Evolutionary conservation across 371 early-diverging fungal genomes (phyloP), one percentile per base, ranked within the genome.

Genomic region (Apophysomyces elegans): DNA sequence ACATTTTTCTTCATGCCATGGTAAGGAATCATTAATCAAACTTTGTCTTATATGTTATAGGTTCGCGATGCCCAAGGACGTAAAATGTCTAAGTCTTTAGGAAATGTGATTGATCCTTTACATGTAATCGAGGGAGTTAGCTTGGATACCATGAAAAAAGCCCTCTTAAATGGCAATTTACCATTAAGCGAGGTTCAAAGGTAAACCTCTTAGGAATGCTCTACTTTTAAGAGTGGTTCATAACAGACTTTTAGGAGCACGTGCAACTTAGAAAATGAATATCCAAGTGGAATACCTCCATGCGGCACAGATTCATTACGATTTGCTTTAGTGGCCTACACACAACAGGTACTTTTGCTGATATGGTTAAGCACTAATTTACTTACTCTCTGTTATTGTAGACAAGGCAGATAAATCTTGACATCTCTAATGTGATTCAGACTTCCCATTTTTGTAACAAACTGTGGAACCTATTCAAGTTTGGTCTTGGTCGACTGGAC

Each of bases 241-340:
- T 59, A 14, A 50, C 11, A 16, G 18, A 37, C 39, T 61, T 68
- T 36, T 5, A 90, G 82, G 84, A 88, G 89, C 60, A 64, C 71
- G 37, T 61, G 72, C 43, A 86, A 90, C 69, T 84, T 97, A 69
- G 81, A 88, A 39, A 81, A 88, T 66, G 95, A 97, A 71, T 99
- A 89, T 77, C 98, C 99, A 1, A 82, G 89, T 41, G 99, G 99
- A 8, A 98, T 99, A 69, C 91, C 92, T 47, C 80, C 91, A 37
- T 99, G 97, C 81, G 99, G 99, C 8, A 93, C 99, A 2, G 99
- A 99, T 77, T 95, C 99, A 0, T 77, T 99, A 56, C 85, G 99
- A 26, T 95, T 98, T 72, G 85, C 96, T 3, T 86, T 99, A 16
- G 78, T 96, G 8, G 84, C 90, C 1, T 97, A 96, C 72, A 93